These are phyloP conservation scores for Kokia cookei DNA, from an alignment of 441 rosid genomes.

Conservation along the genomic window DNA sequence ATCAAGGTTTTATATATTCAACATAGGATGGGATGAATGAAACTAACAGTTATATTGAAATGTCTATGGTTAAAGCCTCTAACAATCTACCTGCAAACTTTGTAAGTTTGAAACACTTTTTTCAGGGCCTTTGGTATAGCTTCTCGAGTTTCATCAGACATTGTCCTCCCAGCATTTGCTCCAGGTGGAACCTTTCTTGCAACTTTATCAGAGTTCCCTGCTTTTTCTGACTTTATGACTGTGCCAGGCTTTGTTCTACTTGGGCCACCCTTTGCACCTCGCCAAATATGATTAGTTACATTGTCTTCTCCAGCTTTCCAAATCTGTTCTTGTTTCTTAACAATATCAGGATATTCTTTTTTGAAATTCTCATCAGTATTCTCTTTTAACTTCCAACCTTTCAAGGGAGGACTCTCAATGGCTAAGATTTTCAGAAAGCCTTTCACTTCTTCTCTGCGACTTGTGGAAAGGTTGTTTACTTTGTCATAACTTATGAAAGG, in stretches of 20 bases:
- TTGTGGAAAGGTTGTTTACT: slow-evolving; percentile 16
- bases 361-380: slow-evolving; percentile 45
- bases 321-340: slow-evolving; percentile 30
- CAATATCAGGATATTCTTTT: slow-evolving; percentile 49
- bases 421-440: slow-evolving; percentile 38
- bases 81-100: slow-evolving; percentile 73
- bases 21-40: not conserved
- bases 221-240: slow-evolving; percentile 27
- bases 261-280: slow-evolving; percentile 25
- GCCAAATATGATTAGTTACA: slow-evolving; percentile 11
- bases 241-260: slow-evolving; percentile 16
- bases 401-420: slow-evolving; percentile 46
- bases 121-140: slow-evolving; percentile 65
- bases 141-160: slow-evolving; percentile 63
- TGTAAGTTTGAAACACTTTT: slow-evolving; percentile 66
- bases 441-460: slow-evolving; percentile 27
- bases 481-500: slow-evolving; percentile 29
- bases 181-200: slow-evolving; percentile 23
- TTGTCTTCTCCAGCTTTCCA: slow-evolving; percentile 30
- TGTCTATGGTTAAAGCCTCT: not conserved
- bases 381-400: slow-evolving; percentile 78
- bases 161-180: slow-evolving; percentile 25
- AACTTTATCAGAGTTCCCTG: slow-evolving; percentile 34
- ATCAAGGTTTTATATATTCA: not conserved
- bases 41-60: not conserved